Evolutionary conservation across 768 basidiomycete species (phyloP), one percentile per base, ranked within the genome.

Genomic region (Mycena rosella): DNA sequence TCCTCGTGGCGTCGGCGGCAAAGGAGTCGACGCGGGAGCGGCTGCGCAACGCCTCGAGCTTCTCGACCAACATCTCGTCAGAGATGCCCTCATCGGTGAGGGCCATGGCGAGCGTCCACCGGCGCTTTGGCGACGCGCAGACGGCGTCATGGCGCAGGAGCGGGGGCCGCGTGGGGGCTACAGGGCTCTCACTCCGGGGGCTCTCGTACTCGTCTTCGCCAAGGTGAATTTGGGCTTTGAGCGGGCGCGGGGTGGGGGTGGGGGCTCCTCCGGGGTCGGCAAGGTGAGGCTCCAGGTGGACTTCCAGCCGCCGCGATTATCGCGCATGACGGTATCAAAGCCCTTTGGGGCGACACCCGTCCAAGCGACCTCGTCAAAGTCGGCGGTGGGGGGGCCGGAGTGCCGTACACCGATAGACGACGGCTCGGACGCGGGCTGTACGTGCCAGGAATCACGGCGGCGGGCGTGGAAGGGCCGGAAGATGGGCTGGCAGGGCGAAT

Each of bases 31-130:
- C 52, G 34, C 60, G 63, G 10, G 69, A 73, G 38, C 69, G 65
- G 60, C 44, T 61, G 53, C 73, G 62, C 5, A 69, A 48, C 15
- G 66, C 68, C 67, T 83, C 82, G 32, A 83, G 77, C 40, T 71
- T 74, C 47, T 78, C 75, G 6, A 84, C 75, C 6, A 83, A 69
- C 15, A 73, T 68, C 67, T 80, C 81, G 62, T 83, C 82, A 13
- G 81, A 75, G 49, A 83, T 73, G 30, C 71, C 78, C 26, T 83
- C 81, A n/a, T 83, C 82, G 22, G 76, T 80, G 32, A 83, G 72
- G 15, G 80, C 83, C 61, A 78, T 80, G 5, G 76, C 76, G 52
- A 82, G 69, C 4, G 75, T 78, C 74, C 72, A 75, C 8, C 73
- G 71, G 30, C 71, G 67, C 34, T 65, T 71, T 2, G 66, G 66